Evolutionary conservation across 1,284 basidiomycete genomes (phyloP).

Genomic region (Amylostereum areolatum): DNA sequence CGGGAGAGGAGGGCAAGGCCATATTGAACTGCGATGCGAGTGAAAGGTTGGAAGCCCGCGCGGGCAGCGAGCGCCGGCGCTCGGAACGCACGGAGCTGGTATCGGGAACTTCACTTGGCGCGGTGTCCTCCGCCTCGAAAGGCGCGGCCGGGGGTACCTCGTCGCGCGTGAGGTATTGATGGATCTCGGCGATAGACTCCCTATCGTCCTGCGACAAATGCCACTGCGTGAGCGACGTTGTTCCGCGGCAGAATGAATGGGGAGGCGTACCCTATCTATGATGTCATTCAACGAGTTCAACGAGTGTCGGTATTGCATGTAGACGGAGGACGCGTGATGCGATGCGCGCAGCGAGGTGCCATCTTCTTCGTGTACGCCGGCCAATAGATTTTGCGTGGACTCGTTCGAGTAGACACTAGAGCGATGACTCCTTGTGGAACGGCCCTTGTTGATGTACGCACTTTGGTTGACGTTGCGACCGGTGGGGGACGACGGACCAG

Average conservation of each 20-base stretch:
- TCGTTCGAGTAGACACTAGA: conserved; percentile 43
- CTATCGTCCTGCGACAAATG: conserved; percentile 53
- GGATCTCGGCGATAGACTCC: conserved; percentile 65
- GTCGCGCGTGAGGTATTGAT: conserved; percentile 52
- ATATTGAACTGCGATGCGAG: conserved; percentile 43
- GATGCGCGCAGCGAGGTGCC: conserved; percentile 7
- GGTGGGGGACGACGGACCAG: conserved; percentile 16
- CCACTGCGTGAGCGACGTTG: conserved; percentile 3
- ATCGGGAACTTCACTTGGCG: conserved; percentile 11
- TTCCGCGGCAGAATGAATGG: neutral
- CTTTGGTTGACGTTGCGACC: conserved; percentile 43
- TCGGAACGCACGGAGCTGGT: conserved; percentile 32
- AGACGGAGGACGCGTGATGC: conserved; percentile 40
- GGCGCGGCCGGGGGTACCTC: conserved; percentile 11
- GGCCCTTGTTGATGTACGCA: conserved; percentile 27
- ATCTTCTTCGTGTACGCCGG: conserved; percentile 15
- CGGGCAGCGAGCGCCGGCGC: conserved; percentile 66
- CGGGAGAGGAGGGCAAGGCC: conserved; percentile 25
- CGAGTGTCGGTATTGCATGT: conserved; percentile 72
- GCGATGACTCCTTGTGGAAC: conserved; percentile 18
- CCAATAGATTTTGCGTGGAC: conserved; percentile 44
- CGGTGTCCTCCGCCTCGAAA: conserved; percentile 9
- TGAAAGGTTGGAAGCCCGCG: conserved; percentile 54
- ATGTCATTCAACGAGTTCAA: conserved; percentile 72
- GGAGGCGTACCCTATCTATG: conserved; percentile 54